Conservation (phyloP, 176 grass and related monocot genomes). For the Miscanthus lutarioriparius region DNA sequence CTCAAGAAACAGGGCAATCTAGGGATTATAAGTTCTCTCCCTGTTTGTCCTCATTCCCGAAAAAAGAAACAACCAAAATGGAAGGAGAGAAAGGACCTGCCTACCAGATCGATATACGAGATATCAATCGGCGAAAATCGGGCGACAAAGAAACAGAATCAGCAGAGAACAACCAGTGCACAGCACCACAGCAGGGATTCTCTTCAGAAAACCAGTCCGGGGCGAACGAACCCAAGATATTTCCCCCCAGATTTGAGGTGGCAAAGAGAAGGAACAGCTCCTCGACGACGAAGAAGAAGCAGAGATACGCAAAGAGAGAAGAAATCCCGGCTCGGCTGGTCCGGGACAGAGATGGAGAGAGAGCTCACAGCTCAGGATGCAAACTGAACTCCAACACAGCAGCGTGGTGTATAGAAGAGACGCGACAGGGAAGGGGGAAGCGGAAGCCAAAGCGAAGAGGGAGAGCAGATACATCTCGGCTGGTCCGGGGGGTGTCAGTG, state of each 20-base stretch:
- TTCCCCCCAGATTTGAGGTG: neutral
- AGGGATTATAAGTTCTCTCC: neutral
- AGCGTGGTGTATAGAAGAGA: neutral
- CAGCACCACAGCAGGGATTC: neutral
- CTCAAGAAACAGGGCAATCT: neutral
- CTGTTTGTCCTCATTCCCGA: neutral
- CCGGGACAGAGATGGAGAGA: neutral
- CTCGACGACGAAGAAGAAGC: neutral
- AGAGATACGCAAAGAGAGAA: neutral
- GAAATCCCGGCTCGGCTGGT: neutral
- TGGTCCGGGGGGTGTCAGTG: neutral
- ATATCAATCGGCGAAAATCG: too few relatives aligned
- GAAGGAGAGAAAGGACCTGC: neutral
- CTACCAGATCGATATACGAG: neutral
- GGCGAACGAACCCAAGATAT: neutral
- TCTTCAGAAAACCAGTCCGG: neutral
- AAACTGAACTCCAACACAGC: neutral
- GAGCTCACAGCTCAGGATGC: neutral
- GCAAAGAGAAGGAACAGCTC: neutral
- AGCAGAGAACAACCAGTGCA: neutral
- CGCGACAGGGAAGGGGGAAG: neutral
- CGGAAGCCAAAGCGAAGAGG: neutral
- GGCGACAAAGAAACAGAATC: neutral
- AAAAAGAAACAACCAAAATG: neutral
- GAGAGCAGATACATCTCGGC: slow-evolving; percentile 25